A percentile compares a stretch with the other conserved stretches of the same genome.
Conservation (phyloP, 2,329 filamentous ascomycete genomes). For the Penicillium fuscoglaucum region DNA sequence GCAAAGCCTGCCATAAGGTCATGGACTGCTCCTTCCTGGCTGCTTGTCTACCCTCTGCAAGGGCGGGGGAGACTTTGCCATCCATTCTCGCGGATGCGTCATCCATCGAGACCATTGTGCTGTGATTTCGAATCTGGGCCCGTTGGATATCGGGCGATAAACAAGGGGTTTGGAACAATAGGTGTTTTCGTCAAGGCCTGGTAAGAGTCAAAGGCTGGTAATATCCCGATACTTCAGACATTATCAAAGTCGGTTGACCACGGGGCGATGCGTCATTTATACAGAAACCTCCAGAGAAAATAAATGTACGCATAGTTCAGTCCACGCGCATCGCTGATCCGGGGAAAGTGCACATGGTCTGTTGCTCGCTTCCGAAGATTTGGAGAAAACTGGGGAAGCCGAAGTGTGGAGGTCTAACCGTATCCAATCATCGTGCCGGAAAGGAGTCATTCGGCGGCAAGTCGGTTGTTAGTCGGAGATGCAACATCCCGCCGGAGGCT, state of each 20-base stretch:
- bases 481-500: background rate
- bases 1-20: conserved; percentile 35
- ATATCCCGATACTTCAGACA: background rate
- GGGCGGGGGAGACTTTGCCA: conserved; percentile 3
- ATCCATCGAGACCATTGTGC: background rate
- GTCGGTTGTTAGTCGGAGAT: conserved; percentile 15
- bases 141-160: background rate
- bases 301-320: background rate
- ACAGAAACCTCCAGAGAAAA: background rate
- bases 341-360: conserved; percentile 9
- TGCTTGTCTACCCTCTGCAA: conserved; percentile 29
- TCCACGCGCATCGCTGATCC: conserved; percentile 6
- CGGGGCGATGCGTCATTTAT: conserved; percentile 9
- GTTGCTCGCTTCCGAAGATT: conserved; percentile 3
- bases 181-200: background rate
- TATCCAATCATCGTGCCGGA: conserved; percentile 3
- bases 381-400: conserved; percentile 15
- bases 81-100: background rate
- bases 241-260: background rate
- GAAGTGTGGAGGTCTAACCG: conserved; percentile 3
- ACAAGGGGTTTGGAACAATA: background rate
- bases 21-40: conserved; percentile 37
- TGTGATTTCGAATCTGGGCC: background rate
- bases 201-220: background rate
- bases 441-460: conserved; percentile 11